Evolutionary conservation across 2,329 filamentous ascomycete genomes (phyloP), one percentile per base, ranked within the genome.

Genomic region (Akanthomyces lecanii): DNA sequence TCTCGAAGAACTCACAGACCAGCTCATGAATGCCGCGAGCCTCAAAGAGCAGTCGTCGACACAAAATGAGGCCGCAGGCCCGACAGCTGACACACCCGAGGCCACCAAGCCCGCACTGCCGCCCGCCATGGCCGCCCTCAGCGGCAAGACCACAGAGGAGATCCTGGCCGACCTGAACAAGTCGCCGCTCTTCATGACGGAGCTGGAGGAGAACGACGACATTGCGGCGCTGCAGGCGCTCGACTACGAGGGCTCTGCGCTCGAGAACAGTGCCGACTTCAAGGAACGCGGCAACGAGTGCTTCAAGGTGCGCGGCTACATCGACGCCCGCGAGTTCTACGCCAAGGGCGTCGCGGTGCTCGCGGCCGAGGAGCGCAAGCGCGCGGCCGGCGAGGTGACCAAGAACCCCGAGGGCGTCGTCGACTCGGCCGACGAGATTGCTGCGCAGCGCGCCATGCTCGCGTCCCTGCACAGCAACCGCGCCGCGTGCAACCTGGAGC

Each of bases 171-270:
- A 86, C 55, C 75, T 87, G 48, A 85, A 85, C 73, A 80, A 81
- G 72, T 84, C 81, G 38, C 95, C 95, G 7, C 83, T 99, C 44
- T 99, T 99, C 81, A 99, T 99, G 95, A 98, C 92, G 36, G 88
- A 91, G 68, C 82, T 97, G 69, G 90, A 96, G 67, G 60, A 62
- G 14, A 97, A 97, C 71, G 81, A 89, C 65, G 87, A 90, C 68
- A 81, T 97, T 0, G 92, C 96, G 69, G 96, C 95, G 0, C 82
- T 99, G 65, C 89, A 91, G 72, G 94, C 95, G 0, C 80, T 99
- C 45, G 91, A 92, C 36, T 97, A 97, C 73, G 95, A 99, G 78
- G 96, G 95, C 23, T 93, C 92, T 10, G 87, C 91, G 55, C 82
- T 88, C 11, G 94, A 98, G 74, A 89, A 96, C 65, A 90, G 88